These are phyloP conservation scores for Spergularia marina DNA, from an alignment of 148 eudicot genomes.

Conservation along the genomic window DNA sequence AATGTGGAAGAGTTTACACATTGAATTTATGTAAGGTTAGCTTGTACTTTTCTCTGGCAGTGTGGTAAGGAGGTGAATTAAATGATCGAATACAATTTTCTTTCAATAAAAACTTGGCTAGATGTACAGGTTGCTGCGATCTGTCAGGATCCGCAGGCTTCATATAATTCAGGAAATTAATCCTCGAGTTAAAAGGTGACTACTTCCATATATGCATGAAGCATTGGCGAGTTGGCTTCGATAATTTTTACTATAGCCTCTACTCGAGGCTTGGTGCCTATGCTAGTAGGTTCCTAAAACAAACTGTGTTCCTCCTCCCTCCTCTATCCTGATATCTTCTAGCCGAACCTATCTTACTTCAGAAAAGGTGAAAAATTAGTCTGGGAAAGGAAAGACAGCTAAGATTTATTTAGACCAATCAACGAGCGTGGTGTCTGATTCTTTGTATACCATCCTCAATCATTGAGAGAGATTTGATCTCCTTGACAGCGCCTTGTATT, in stretches of 20 bases:
- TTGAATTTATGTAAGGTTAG: not conserved
- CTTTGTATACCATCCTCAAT: not conserved
- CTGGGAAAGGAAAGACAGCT: conserved; percentile 9
- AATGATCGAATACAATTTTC: not conserved
- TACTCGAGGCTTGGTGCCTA: conserved; percentile 3
- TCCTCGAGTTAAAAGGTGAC: conserved; percentile 5
- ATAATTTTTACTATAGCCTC: not conserved
- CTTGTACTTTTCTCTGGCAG: not conserved
- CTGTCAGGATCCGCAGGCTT: not conserved
- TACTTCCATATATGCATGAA: not conserved
- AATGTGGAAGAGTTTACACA: not conserved
- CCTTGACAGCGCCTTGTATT: conserved; percentile 1
- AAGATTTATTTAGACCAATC: conserved; percentile 4
- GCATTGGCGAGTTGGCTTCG: not conserved
- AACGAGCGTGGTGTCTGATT: not conserved
- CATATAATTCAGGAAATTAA: conserved; percentile 14
- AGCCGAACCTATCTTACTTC: not conserved
- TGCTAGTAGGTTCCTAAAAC: conserved; percentile 1
- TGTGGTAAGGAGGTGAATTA: not conserved
- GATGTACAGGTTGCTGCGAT: conserved; percentile 2
- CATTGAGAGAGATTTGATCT: not conserved
- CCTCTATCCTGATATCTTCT: not conserved
- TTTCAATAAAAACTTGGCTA: not conserved
- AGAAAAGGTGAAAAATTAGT: not conserved
- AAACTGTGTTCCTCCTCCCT: not conserved